Evolutionary conservation across 164 flowering plant species (phyloP).

Genomic region (Cinnamomum chago): DNA sequence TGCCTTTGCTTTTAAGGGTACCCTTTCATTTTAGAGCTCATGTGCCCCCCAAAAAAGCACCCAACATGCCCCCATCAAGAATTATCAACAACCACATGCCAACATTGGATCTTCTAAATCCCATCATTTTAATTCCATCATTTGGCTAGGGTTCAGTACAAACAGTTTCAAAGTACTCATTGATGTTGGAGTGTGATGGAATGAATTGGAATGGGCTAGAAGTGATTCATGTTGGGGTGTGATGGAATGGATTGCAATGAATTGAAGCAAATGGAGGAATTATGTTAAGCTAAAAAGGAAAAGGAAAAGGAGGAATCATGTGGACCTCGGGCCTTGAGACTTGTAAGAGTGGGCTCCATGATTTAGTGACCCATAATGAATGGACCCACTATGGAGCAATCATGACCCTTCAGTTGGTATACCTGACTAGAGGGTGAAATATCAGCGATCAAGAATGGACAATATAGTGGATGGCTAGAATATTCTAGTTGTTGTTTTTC

Average conservation of each 20-base stretch:
- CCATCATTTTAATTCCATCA: conserved; percentile 1
- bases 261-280: too few species aligned
- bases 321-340: not conserved
- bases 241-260: not conserved
- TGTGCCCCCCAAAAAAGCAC: not conserved
- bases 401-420: too few species aligned
- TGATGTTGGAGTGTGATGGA: not conserved
- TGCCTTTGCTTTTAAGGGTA: conserved; percentile 2
- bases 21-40: conserved; percentile 1
- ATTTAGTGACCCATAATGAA: not conserved
- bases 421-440: too few species aligned
- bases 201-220: not conserved
- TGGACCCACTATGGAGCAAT: too few species aligned
- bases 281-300: too few species aligned
- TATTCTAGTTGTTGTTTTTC: too few species aligned
- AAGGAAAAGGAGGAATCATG: not conserved
- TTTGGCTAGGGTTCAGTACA: not conserved
- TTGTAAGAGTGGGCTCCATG: not conserved
- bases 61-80: not conserved
- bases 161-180: not conserved
- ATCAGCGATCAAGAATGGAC: too few species aligned
- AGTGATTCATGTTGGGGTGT: not conserved
- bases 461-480: too few species aligned
- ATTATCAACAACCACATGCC: conserved; percentile 3
- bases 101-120: not conserved